Percentiles rank a stretch among this genome's conserved stretches.
Conservation (phyloP, 1,284 basidiomycete genomes). For the Exobasidium cylindrosporum region DNA sequence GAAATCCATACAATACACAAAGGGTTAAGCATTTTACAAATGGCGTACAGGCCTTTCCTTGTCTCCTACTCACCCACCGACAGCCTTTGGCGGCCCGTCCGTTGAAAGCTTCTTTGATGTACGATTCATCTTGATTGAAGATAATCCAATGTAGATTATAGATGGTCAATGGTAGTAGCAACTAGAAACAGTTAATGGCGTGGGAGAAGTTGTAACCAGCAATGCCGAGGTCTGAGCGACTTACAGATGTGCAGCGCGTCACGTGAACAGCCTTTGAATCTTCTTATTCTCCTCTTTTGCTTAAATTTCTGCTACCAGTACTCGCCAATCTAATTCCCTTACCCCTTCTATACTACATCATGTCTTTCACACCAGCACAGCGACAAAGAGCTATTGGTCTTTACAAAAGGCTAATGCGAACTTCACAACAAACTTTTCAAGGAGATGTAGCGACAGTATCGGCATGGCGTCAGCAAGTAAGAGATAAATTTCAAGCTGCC, state of each 20-base stretch:
- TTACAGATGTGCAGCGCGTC: no score
- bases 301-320: neutral
- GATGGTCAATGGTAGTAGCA: no score
- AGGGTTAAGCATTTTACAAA: no score
- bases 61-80: neutral
- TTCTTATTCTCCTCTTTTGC: neutral
- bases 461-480: slow-evolving; percentile 39
- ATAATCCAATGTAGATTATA: no score
- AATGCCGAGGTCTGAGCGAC: no score
- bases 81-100: neutral
- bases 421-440: slow-evolving; percentile 43
- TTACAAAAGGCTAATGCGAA: slow-evolving; percentile 45
- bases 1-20: no score
- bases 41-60: no score
- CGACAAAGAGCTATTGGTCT: slow-evolving; percentile 35
- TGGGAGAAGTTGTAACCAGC: no score
- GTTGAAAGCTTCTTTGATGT: neutral
- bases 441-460: slow-evolving; percentile 30
- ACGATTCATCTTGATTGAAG: neutral
- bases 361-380: slow-evolving; percentile 6
- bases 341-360: no score
- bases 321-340: neutral
- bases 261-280: neutral
- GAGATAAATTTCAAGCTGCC: slow-evolving; percentile 34
- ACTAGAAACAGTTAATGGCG: no score